These are phyloP conservation scores for Pseudoperonospora humuli DNA, from an alignment of 352 stramenopile species.

Conservation along the genomic window DNA sequence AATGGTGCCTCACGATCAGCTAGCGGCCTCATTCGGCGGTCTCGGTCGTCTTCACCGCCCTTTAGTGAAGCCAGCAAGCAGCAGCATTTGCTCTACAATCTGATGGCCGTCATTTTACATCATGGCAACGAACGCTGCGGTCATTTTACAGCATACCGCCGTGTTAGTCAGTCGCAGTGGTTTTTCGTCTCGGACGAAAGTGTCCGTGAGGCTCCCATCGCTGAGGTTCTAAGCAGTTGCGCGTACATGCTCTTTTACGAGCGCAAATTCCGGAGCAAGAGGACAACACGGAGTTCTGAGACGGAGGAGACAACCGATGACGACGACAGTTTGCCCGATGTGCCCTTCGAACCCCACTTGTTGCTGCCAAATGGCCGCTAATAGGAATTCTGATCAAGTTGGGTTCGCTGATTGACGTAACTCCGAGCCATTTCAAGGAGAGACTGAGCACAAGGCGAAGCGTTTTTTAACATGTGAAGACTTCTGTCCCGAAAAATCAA, in stretches of 20 bases:
- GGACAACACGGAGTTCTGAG: constrained; percentile 23
- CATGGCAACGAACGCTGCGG: constrained; percentile 80
- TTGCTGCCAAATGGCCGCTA: constrained; percentile 19
- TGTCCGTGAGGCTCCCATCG: constrained; percentile 44
- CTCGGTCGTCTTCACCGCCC: background rate
- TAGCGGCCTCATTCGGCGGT: constrained; percentile 5
- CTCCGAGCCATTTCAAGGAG: background rate
- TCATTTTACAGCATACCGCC: constrained; percentile 82
- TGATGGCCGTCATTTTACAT: constrained; percentile 77
- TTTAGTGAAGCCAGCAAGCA: constrained; percentile 18
- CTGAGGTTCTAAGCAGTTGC: constrained; percentile 66
- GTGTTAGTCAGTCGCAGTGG: constrained; percentile 48
- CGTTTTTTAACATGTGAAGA: background rate
- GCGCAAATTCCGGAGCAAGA: constrained; percentile 48
- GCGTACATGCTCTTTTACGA: constrained; percentile 90
- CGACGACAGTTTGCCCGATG: constrained; percentile 40
- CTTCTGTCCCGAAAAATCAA: background rate
- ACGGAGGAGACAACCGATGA: constrained; percentile 30
- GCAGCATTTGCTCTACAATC: constrained; percentile 54
- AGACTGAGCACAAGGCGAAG: constrained; percentile 7
- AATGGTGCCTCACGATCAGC: constrained; percentile 1
- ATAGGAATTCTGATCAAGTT: constrained; percentile 7
- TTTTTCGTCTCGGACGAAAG: constrained; percentile 83
- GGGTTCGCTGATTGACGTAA: background rate
- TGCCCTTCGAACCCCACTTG: constrained; percentile 41